Base-by-base conservation (phyloP, 2,329 filamentous ascomycete species). In the Fusarium fujikuroi region DNA sequence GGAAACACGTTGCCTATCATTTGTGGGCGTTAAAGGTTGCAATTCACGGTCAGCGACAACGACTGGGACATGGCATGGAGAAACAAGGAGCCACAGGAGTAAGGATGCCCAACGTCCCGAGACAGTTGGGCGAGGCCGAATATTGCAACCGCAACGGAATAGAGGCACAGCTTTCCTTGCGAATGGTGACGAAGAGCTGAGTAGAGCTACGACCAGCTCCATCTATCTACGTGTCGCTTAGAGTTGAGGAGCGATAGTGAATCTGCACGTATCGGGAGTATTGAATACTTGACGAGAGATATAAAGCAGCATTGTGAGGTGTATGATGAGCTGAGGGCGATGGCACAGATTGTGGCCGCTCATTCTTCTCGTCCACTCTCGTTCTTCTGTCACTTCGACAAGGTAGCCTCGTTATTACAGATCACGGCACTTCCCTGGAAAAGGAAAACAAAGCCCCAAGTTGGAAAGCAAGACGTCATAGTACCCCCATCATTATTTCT, bases 1-100 rank as follows among this genome's bases (percentile, higher is more conserved):
- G 71, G 69, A 75, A 75, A 76, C 76, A 77, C 76, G 76, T 77
- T 70, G 67, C 70, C 57, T 57, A 72, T 75, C 70, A 74, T 74
- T 65, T 75, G 75, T 77, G 75, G 75, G 58, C 53, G 53, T 64
- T 30, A 49, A 73, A 36, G 46, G 60, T 63, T 59, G 69, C 56
- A 50, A 60, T 72, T 53, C 62, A 74, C 50, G 60, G 39, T 58
- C 50, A 54, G 44, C 49, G 57, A 65, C 52, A 53, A 36, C 50
- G 58, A 66, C 68, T 62, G 67, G 72, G 71, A 69, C 56, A 73
- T 67, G 67, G 34, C 71, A 63, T 47, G 57, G 52, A 66, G 56
- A 69, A 72, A 60, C 47, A 69, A 61, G 68, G 71, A 69, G 68
- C 44, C 57, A 44, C 52, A 66, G 47, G 73, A 76, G 65, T 63